Evolutionary conservation across 2,329 filamentous ascomycete genomes (phyloP).

Genomic region (Phoma sp.): DNA sequence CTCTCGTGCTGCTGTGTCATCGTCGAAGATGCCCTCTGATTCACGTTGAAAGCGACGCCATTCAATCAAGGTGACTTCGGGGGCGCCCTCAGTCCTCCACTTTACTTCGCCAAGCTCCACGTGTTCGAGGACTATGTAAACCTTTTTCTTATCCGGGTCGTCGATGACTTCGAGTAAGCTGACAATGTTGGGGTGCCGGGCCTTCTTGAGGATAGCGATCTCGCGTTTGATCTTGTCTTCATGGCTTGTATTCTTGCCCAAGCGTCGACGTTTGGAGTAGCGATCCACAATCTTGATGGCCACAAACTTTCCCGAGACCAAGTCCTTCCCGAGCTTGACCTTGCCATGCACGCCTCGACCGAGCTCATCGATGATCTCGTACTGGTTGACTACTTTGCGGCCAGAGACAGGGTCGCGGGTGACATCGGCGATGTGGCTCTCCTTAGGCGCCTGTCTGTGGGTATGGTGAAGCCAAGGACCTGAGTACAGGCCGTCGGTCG

Average conservation of each 20-base stretch:
- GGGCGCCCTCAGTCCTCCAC: conserved; percentile 88
- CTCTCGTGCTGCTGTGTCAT: conserved; percentile 51
- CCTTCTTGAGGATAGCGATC: conserved; percentile 98
- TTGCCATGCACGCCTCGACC: conserved; percentile 96
- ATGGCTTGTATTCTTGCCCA: conserved; percentile 75
- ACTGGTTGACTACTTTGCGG: conserved; percentile 96
- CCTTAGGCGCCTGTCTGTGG: conserved; percentile 57
- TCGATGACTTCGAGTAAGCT: conserved; percentile 96
- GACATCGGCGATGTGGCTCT: conserved; percentile 87
- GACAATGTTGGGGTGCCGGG: conserved; percentile 95
- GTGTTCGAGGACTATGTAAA: conserved; percentile 96
- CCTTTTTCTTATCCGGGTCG: conserved; percentile 93
- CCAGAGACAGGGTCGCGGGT: conserved; percentile 88
- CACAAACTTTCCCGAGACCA: conserved; percentile 76
- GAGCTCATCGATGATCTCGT: conserved; percentile 95
- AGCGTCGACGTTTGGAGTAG: conserved; percentile 87
- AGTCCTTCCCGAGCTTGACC: conserved; percentile 89
- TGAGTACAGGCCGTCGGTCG: conserved; percentile 52
- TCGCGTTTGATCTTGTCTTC: conserved; percentile 90
- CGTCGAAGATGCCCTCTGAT: conserved; percentile 56
- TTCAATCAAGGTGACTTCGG: conserved; percentile 82
- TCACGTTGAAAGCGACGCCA: conserved; percentile 79
- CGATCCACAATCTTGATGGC: conserved; percentile 99
- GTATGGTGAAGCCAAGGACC: conserved; percentile 58
- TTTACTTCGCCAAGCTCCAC: conserved; percentile 92